phyloP scores from a whole-genome alignment of 305 asterid species.

The Rubia balearica region DNA sequence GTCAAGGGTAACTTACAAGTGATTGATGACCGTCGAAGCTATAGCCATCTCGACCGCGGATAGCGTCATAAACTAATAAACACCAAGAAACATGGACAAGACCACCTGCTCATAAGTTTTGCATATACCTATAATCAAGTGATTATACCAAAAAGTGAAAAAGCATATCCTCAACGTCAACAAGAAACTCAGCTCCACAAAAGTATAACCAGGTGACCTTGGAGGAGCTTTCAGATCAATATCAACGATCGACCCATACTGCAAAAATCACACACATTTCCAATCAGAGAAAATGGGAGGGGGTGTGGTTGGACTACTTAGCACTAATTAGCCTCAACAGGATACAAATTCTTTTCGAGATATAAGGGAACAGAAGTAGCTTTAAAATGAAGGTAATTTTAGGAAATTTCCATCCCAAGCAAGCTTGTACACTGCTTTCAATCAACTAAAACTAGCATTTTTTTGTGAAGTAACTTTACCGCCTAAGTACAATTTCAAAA shows the following conservation, averaged over 20 bases:
- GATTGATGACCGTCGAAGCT: constrained; percentile 60
- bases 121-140: background rate
- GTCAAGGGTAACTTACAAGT: constrained; percentile 37
- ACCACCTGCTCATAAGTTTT: background rate
- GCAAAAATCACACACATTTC: constrained; percentile 16
- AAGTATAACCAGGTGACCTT: constrained; percentile 85
- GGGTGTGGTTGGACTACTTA: too few species aligned
- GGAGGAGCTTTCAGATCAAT: constrained; percentile 85
- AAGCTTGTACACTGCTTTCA: too few species aligned
- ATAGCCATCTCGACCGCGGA: constrained; percentile 77
- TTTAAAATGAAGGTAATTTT: too few species aligned
- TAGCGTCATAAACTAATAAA: constrained; percentile 43
- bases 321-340: too few species aligned
- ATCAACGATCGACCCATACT: constrained; percentile 70
- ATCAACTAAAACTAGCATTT: too few species aligned
- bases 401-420: too few species aligned
- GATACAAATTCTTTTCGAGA: too few species aligned
- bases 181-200: constrained; percentile 62
- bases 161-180: background rate
- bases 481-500: too few species aligned
- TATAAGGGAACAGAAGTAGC: too few species aligned
- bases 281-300: background rate
- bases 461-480: too few species aligned
- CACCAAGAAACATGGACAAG: background rate
- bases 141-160: background rate